These are phyloP conservation scores for Echites panduratus DNA, from an alignment of 257 asterid species.

Conservation along the genomic window DNA sequence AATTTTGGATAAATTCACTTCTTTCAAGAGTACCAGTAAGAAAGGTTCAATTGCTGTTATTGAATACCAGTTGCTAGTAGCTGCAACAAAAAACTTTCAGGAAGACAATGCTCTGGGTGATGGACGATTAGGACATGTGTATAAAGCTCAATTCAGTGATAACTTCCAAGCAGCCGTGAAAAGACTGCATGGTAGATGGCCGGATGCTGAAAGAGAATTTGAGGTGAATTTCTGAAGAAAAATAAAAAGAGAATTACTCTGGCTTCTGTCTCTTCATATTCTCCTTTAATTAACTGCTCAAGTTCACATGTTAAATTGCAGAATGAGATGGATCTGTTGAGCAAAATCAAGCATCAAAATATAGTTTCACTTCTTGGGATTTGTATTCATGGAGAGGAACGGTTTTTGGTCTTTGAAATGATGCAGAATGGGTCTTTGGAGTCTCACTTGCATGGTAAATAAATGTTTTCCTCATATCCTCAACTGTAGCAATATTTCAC, in stretches of 20 bases:
- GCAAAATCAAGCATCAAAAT: conserved; percentile 77
- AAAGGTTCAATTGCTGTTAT: conserved; percentile 57
- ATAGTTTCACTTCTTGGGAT: conserved; percentile 78
- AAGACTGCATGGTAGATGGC: conserved; percentile 50
- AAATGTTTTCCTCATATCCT: background rate
- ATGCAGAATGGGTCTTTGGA: conserved; percentile 86
- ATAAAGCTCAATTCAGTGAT: conserved; percentile 64
- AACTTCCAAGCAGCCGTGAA: conserved; percentile 64
- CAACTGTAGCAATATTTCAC: background rate
- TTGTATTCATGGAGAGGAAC: conserved; percentile 55
- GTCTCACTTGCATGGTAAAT: conserved; percentile 73
- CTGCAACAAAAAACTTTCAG: conserved; percentile 73
- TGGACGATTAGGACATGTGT: conserved; percentile 71
- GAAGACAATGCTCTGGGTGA: conserved; percentile 63
- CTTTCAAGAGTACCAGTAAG: conserved; percentile 42
- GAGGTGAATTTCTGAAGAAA: conserved; percentile 43
- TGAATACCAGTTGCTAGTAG: conserved; percentile 56
- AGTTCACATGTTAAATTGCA: conserved; percentile 29
- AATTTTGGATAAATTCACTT: conserved; percentile 47
- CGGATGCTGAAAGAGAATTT: conserved; percentile 58
- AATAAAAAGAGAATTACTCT: background rate
- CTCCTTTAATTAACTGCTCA: conserved; percentile 14
- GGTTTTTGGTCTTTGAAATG: conserved; percentile 79
- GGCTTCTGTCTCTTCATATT: conserved; percentile 4
- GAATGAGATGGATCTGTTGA: conserved; percentile 75